Evolutionary conservation across 192 early-diverging fungal genomes (phyloP).

Genomic region (Podila epicladia): DNA sequence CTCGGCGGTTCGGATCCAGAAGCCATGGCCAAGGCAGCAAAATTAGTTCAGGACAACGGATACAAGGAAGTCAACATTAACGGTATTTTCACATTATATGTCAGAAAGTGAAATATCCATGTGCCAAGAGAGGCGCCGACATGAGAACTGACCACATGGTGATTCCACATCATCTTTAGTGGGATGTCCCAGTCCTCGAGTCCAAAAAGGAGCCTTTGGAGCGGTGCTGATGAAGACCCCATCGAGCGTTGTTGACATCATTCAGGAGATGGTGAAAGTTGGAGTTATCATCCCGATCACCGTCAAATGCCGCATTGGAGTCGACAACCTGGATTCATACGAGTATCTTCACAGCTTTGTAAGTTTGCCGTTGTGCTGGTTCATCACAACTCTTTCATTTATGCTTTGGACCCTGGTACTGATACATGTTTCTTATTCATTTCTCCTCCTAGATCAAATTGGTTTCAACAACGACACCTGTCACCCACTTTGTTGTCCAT

Average conservation of each 20-base stretch:
- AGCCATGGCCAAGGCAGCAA: slow-evolving; percentile 59
- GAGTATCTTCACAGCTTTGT: slow-evolving; percentile 67
- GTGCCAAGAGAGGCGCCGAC: too few relatives aligned
- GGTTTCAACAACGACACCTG: slow-evolving; percentile 35
- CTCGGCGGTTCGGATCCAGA: slow-evolving; percentile 62
- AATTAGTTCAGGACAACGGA: slow-evolving; percentile 62
- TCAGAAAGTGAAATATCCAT: neutral
- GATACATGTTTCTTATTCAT: neutral
- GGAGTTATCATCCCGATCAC: slow-evolving; percentile 63
- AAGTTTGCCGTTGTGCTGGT: neutral
- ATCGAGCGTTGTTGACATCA: slow-evolving; percentile 60
- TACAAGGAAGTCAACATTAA: slow-evolving; percentile 75
- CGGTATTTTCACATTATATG: slow-evolving; percentile 6
- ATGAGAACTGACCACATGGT: neutral
- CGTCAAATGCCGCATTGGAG: slow-evolving; percentile 80
- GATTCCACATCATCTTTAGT: slow-evolving; percentile 16
- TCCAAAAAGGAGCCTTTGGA: slow-evolving; percentile 74
- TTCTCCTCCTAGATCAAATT: slow-evolving; percentile 24
- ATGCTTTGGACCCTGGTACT: too few relatives aligned
- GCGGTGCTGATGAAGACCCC: slow-evolving; percentile 79
- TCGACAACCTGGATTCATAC: slow-evolving; percentile 73
- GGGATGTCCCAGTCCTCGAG: slow-evolving; percentile 77
- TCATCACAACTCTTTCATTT: neutral
- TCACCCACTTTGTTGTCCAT: slow-evolving; percentile 71
- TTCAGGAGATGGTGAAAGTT: slow-evolving; percentile 60